These are phyloP conservation scores for Hypoxylon trugodes DNA, from an alignment of 495 filamentous ascomycete genomes.

Conservation along the genomic window DNA sequence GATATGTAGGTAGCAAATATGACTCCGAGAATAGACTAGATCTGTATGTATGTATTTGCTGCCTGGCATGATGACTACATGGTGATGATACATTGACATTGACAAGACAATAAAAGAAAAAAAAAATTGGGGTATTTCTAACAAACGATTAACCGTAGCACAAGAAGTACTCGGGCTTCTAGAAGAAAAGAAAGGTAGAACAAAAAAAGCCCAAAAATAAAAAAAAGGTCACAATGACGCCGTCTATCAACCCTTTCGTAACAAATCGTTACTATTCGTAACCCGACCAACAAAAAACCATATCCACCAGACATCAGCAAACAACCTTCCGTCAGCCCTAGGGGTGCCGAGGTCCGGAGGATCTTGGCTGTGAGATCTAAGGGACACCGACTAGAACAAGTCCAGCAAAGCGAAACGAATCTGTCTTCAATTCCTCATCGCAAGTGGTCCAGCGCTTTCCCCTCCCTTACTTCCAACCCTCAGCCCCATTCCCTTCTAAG, in stretches of 20 bases:
- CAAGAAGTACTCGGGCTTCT: constrained; percentile 1
- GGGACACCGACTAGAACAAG: not conserved
- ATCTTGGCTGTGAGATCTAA: not conserved
- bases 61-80: not conserved
- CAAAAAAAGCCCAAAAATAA: not conserved
- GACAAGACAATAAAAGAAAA: too few relatives aligned
- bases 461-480: not conserved
- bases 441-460: constrained; percentile 1
- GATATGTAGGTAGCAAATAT: not conserved
- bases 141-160: constrained; percentile 1
- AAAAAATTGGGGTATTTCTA: constrained; percentile 17
- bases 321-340: not conserved
- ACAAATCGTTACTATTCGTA: constrained; percentile 21
- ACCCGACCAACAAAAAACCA: constrained; percentile 12
- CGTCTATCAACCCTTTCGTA: constrained; percentile 15
- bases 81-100: not conserved
- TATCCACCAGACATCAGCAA: too few relatives aligned
- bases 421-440: constrained; percentile 1
- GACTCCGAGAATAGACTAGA: not conserved
- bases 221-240: constrained; percentile 2
- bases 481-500: not conserved
- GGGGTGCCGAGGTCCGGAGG: not conserved
- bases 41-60: not conserved
- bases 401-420: not conserved
- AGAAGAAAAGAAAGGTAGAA: not conserved